Evolutionary conservation across 1,284 basidiomycete genomes (phyloP), one percentile per base, ranked within the genome.

Genomic region (Retiboletus flavoniger): DNA sequence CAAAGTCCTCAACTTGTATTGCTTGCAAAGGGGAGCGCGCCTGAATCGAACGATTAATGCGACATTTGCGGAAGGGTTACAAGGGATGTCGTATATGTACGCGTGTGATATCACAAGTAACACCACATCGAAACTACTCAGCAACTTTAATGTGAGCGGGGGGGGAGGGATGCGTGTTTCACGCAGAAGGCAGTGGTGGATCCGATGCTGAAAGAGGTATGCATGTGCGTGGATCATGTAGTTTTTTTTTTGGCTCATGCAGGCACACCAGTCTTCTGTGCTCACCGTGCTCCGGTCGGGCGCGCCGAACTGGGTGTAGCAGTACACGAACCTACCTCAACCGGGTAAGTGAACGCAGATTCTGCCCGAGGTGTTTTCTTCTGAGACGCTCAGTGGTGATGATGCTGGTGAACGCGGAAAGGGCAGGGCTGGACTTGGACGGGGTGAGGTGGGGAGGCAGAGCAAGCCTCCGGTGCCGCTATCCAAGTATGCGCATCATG

Each of bases 401-500:
- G 44, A 34, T 43, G 39, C 57, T 17, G 50, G 42, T 42, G 55
- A 36, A 46, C 19, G 17, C 19, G 46, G 38, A 10, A 44, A 54
- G 34, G 53, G 43, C 11, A 43, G 21, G 48, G n/a, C 9, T 0
- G 51, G n/a, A n/a, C 14, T 16, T 7, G 35, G 32, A 11, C 24
- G 9, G 16, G 31, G 34, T n/a, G 42, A 45, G 29, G 48, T 26
- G 14, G 35, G 42, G 13, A 44, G 40, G 35, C 60, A 61, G 31
- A 54, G 55, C 13, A 74, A 76, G 26, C 14, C 36, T 9, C 24
- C 1, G 13, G 73, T 73, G 39, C 84, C 84, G 1, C 47, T 71
- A 5, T 77, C 88, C 2, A 75, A 89, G 49, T 89, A 85, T 63
- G 89, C 87, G 6, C 87, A 90, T 63, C 86, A 91, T 64, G 81